Conservation (phyloP, 2,329 filamentous ascomycete genomes). For the Claviceps pusilla region DNA sequence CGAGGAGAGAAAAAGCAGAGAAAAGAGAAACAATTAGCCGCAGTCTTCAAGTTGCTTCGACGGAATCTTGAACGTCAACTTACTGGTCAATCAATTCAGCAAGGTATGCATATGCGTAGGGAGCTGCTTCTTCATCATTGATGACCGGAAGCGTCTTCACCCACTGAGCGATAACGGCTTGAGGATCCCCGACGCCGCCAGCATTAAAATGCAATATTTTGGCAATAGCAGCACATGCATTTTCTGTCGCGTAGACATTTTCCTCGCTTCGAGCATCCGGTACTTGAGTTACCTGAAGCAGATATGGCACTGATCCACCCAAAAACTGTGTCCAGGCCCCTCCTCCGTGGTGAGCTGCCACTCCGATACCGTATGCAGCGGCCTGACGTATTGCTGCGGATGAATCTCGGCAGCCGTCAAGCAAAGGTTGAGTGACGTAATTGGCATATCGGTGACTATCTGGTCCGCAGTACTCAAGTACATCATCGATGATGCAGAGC, state of each 20-base stretch:
- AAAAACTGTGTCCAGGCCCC: slow-evolving; percentile 77
- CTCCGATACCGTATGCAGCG: slow-evolving; percentile 87
- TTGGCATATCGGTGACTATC: slow-evolving; percentile 76
- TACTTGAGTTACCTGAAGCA: slow-evolving; percentile 74
- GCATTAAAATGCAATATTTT: slow-evolving; percentile 91
- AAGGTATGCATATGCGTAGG: slow-evolving; percentile 87
- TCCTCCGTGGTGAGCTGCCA: slow-evolving; percentile 86
- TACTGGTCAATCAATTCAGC: slow-evolving; percentile 88
- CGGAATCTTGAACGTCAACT: slow-evolving; percentile 27
- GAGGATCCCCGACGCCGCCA: slow-evolving; percentile 57
- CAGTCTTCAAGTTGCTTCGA: not conserved
- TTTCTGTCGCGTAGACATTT: slow-evolving; percentile 93
- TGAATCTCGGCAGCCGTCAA: slow-evolving; percentile 71
- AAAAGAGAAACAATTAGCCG: slow-evolving; percentile 13
- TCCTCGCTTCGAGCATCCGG: slow-evolving; percentile 77
- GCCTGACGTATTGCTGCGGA: slow-evolving; percentile 90
- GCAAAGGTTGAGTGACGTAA: slow-evolving; percentile 73
- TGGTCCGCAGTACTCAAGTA: slow-evolving; percentile 87
- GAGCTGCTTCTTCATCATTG: slow-evolving; percentile 93
- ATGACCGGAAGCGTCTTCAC: slow-evolving; percentile 78
- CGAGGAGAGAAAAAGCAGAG: not conserved
- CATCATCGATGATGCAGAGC: slow-evolving; percentile 97
- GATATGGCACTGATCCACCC: slow-evolving; percentile 58
- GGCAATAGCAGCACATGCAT: slow-evolving; percentile 88
- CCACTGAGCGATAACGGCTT: slow-evolving; percentile 72